Evolutionary conservation across 2,329 filamentous ascomycete species (phyloP).

Genomic region (Blastomyces gilchristii): DNA sequence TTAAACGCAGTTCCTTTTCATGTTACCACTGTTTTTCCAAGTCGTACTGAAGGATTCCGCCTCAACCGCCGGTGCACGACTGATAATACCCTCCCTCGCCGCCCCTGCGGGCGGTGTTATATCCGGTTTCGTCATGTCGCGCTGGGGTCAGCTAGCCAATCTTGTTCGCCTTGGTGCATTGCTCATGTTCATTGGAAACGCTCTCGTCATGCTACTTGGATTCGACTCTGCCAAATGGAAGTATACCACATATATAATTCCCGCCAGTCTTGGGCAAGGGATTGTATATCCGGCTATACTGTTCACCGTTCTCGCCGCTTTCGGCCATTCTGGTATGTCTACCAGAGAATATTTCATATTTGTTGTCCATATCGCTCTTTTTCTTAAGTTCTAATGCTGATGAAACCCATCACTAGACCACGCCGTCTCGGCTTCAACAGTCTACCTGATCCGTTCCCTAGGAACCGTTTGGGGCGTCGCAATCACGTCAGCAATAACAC

Average conservation of each 20-base stretch:
- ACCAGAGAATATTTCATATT: neutral
- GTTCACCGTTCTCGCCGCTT: slow-evolving; percentile 53
- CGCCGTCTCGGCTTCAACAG: slow-evolving; percentile 51
- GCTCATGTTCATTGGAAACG: slow-evolving; percentile 38
- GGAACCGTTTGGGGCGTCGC: slow-evolving; percentile 57
- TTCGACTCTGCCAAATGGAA: slow-evolving; percentile 38
- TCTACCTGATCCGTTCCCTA: slow-evolving; percentile 54
- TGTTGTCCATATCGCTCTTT: neutral
- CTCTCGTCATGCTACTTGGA: slow-evolving; percentile 31
- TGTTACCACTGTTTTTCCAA: slow-evolving; percentile 38
- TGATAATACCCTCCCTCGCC: slow-evolving; percentile 38
- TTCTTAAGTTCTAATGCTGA: neutral
- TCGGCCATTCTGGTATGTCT: slow-evolving; percentile 48
- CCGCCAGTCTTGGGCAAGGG: slow-evolving; percentile 39
- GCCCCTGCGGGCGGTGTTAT: slow-evolving; percentile 37
- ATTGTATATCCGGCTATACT: slow-evolving; percentile 42
- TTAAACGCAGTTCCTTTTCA: slow-evolving; percentile 36
- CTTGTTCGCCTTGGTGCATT: slow-evolving; percentile 33
- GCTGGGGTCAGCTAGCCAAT: slow-evolving; percentile 35
- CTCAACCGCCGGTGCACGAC: slow-evolving; percentile 35
- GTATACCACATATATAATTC: slow-evolving; percentile 37
- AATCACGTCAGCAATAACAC: slow-evolving; percentile 51
- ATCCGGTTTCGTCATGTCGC: slow-evolving; percentile 39
- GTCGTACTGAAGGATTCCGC: slow-evolving; percentile 35
- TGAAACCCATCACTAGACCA: slow-evolving; percentile 39